Conservation (phyloP, 192 early-diverging fungal species). For the Backusella westeae region DNA sequence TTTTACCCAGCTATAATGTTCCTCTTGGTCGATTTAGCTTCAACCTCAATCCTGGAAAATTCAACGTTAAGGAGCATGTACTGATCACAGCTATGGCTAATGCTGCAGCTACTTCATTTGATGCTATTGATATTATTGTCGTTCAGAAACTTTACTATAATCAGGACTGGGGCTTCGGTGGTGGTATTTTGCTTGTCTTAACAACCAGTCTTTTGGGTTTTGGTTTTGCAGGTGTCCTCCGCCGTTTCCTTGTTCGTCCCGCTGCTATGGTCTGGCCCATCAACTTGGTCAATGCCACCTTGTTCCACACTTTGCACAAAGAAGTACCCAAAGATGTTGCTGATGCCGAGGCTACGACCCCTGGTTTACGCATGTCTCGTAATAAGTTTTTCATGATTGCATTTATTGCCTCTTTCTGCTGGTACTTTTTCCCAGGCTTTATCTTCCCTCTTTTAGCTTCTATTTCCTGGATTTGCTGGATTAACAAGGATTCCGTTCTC, state of each 20-base stretch:
- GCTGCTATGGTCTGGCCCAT: slow-evolving; percentile 49
- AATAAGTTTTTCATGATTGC: slow-evolving; percentile 47
- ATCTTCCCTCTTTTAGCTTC: slow-evolving; percentile 66
- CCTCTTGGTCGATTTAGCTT: slow-evolving; percentile 45
- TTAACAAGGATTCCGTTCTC: slow-evolving; percentile 48
- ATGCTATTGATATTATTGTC: slow-evolving; percentile 75
- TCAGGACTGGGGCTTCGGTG: slow-evolving; percentile 60
- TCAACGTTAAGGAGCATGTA: slow-evolving; percentile 88
- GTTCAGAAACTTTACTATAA: slow-evolving; percentile 70
- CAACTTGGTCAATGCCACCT: slow-evolving; percentile 49
- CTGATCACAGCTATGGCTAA: slow-evolving; percentile 78
- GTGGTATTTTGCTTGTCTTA: slow-evolving; percentile 64
- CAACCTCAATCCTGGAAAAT: slow-evolving; percentile 80
- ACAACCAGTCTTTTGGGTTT: slow-evolving; percentile 59
- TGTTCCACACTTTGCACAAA: slow-evolving; percentile 47
- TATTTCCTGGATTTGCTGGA: slow-evolving; percentile 63
- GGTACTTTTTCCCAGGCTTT: slow-evolving; percentile 63
- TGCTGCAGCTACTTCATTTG: slow-evolving; percentile 66
- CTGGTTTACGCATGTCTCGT: slow-evolving; percentile 25
- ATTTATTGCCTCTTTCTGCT: slow-evolving; percentile 41
- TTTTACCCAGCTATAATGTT: slow-evolving; percentile 57
- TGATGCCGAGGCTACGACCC: slow-evolving; percentile 24
- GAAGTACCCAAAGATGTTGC: slow-evolving; percentile 29
- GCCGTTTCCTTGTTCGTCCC: slow-evolving; percentile 44
- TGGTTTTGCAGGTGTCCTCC: slow-evolving; percentile 39